Evolutionary conservation across 2,329 filamentous ascomycete species (phyloP).

Genomic region (Beauveria pseudobassiana): DNA sequence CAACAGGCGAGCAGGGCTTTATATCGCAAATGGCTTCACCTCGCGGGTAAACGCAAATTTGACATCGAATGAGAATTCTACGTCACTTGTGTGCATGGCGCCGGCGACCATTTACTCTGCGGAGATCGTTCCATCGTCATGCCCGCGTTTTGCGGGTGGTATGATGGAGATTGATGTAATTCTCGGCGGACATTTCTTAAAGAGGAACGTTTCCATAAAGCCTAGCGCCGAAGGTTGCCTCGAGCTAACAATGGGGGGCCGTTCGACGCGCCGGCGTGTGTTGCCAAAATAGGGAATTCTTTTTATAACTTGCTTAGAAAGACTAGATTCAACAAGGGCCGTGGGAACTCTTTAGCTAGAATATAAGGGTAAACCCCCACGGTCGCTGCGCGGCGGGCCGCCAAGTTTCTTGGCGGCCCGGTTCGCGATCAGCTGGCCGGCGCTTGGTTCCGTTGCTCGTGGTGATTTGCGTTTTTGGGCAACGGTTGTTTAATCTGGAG

Average conservation of each 20-base stretch:
- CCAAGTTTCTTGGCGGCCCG: background rate
- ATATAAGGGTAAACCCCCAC: too few species aligned
- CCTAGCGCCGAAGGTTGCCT: conserved; percentile 6
- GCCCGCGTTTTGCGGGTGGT: background rate
- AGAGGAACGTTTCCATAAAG: background rate
- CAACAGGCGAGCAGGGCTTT: background rate
- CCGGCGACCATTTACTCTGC: background rate
- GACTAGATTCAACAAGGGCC: background rate
- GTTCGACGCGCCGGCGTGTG: background rate
- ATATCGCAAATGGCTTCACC: background rate
- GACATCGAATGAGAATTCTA: background rate
- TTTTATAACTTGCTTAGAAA: background rate
- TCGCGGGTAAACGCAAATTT: background rate
- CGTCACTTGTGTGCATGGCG: background rate
- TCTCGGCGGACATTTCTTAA: conserved; percentile 9
- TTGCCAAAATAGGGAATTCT: background rate
- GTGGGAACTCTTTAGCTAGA: background rate
- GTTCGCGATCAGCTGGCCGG: background rate
- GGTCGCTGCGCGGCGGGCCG: background rate
- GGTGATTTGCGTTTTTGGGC: too few species aligned
- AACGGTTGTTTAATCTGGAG: too few species aligned
- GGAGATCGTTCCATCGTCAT: background rate
- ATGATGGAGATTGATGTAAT: background rate
- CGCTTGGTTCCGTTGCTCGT: too few species aligned
- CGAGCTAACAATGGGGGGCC: background rate